These are phyloP conservation scores for Acanthamoeba triangularis DNA, from an alignment of 208 protist genomes.

Conservation along the genomic window DNA sequence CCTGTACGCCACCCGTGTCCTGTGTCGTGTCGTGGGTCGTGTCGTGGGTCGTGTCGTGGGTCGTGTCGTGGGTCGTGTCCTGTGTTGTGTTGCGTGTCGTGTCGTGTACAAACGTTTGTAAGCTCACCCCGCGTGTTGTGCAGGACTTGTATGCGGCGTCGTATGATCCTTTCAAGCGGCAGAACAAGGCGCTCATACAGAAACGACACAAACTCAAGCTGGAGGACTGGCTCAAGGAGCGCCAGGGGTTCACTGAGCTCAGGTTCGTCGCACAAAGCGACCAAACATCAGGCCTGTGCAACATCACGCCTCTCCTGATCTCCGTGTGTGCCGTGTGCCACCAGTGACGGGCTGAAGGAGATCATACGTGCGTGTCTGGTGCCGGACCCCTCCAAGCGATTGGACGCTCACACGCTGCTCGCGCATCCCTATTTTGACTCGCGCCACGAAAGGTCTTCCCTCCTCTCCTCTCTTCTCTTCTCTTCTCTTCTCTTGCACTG, in stretches of 20 bases:
- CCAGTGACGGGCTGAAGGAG: conserved; percentile 58
- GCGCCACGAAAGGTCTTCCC: background rate
- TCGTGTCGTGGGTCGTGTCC: no score
- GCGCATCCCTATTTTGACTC: conserved; percentile 68
- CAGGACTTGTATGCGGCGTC: conserved; percentile 54
- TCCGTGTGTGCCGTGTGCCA: background rate
- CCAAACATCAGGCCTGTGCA: no score
- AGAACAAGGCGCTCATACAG: conserved; percentile 45
- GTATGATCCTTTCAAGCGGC: conserved; percentile 62
- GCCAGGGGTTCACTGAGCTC: conserved; percentile 14
- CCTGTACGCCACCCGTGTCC: background rate
- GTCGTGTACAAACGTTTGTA: no score
- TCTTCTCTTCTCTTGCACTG: no score
- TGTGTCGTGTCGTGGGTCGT: no score
- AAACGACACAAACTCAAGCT: conserved; percentile 57
- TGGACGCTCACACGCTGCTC: conserved; percentile 8
- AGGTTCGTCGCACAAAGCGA: background rate
- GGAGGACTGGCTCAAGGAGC: conserved; percentile 73
- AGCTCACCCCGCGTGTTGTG: no score
- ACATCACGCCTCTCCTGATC: background rate
- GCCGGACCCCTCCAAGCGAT: conserved; percentile 37
- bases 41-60: no score
- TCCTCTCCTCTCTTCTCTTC: no score
- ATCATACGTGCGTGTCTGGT: conserved; percentile 58
- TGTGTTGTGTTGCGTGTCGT: background rate